Evolutionary conservation across 2,329 filamentous ascomycete species (phyloP).

Genomic region (Onygena corvina): DNA sequence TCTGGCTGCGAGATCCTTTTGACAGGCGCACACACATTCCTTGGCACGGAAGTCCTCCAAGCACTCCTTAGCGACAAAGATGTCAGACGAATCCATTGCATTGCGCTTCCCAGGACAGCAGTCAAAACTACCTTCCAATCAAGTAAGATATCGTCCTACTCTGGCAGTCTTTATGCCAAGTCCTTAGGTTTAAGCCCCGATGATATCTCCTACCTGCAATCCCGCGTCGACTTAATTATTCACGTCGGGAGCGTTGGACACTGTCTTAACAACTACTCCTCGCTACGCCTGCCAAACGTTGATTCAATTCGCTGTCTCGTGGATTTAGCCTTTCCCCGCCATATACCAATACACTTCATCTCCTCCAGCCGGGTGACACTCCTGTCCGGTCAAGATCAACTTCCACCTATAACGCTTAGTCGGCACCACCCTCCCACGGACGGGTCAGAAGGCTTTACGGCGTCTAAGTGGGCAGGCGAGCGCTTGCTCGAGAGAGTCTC

Average conservation of each 20-base stretch:
- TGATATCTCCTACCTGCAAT: constrained; percentile 22
- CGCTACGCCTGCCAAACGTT: constrained; percentile 20
- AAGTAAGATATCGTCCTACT: constrained; percentile 25
- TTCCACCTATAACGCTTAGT: constrained; percentile 13
- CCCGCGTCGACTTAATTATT: constrained; percentile 38
- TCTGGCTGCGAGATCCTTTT: background rate
- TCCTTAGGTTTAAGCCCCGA: constrained; percentile 31
- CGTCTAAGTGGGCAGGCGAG: constrained; percentile 33
- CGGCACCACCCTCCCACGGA: constrained; percentile 13
- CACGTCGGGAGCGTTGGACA: constrained; percentile 39
- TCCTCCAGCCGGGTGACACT: constrained; percentile 24
- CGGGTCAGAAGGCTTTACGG: constrained; percentile 27
- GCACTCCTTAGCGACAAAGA: no score
- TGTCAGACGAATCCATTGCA: no score
- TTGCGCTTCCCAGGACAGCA: no score
- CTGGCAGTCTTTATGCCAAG: constrained; percentile 28
- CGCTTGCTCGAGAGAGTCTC: constrained; percentile 18
- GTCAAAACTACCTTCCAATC: no score
- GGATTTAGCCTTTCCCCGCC: constrained; percentile 12
- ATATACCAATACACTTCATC: constrained; percentile 24
- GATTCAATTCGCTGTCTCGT: constrained; percentile 19
- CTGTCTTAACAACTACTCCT: constrained; percentile 21
- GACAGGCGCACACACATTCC: no score
- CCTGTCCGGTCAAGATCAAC: constrained; percentile 18
- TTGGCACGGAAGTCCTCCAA: no score